Base-by-base conservation (phyloP, 1,139 yeast genomes). In the Candida sp. region DNA sequence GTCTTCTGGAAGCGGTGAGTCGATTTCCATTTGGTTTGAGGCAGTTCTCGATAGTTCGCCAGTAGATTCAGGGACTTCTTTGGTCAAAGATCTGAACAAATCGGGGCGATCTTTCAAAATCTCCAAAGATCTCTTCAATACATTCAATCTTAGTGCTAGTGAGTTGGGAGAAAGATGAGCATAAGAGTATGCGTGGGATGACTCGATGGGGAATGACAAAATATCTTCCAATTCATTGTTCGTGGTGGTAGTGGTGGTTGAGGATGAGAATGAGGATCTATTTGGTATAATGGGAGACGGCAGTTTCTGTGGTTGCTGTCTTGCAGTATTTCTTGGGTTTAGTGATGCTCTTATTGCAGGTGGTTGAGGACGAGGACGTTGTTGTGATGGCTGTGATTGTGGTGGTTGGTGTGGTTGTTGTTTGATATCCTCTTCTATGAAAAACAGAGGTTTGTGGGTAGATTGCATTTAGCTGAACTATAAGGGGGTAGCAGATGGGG, bases 121-220 rank as follows among this genome's bases (percentile, higher is more conserved):
- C 63, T 90, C 91, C 47, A 90, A 69, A 6, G 96, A 87, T 55
- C 96, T 72, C 61, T 86, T 88, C 60, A 90, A 73, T 22, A 90
- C 92, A 53, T 86, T 86, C 54, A 90, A 71, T 50, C 97, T 73
- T 49, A 90, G 81, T 0, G 96, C 90, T 52, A 90, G 69, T 1
- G 96, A 87, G 61, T 88, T 88, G 23, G 92, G 94, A 4, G 96
- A 86, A 51, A 89, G 73, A 54, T 88, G 90, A 5, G 96, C 92
- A 66, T 90, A 90, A 0, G 96, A 89, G 63, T 88, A 90, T 2
- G 96, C 88, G 63, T 89, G 94, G 2, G 96, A 82, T 8, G 96
- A 88, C 63, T 88, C 94, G 23, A 86, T 83, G 4, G 96, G 91
- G 63, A 88, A 88, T 58, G 75, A 78, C 47, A 68, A 54, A 22